Conservation (phyloP, 2,329 filamentous ascomycete species). For the Aspergillus calidoustus region DNA sequence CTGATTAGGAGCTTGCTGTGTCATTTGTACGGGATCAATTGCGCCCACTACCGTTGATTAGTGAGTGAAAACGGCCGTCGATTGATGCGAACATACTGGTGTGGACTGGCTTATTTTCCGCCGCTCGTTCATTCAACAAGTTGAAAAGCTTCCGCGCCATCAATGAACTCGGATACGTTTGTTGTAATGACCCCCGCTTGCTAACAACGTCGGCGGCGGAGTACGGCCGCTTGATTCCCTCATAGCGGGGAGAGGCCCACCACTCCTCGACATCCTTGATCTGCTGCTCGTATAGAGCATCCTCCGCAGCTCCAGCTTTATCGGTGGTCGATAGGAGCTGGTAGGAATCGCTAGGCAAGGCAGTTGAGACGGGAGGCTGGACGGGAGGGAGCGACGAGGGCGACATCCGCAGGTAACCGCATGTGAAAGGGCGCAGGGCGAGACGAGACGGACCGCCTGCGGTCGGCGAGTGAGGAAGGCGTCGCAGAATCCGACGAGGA, state of each 20-base stretch:
- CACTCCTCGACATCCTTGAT: conserved; percentile 83
- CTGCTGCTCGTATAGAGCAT: conserved; percentile 82
- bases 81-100: conserved; percentile 65
- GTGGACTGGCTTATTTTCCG: conserved; percentile 85
- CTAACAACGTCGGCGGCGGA: conserved; percentile 88
- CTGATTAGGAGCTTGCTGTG: conserved; percentile 93
- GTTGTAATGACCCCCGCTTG: conserved; percentile 85
- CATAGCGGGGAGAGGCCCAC: conserved; percentile 85
- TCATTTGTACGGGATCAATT: conserved; percentile 99
- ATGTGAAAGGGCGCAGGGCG: conserved; percentile 40
- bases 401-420: conserved; percentile 57
- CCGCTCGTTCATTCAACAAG: conserved; percentile 75
- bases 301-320: conserved; percentile 80
- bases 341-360: conserved; percentile 74
- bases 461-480: conserved; percentile 26
- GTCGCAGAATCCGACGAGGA: conserved; percentile 43
- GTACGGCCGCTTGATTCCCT: conserved; percentile 91
- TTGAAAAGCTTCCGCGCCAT: conserved; percentile 97
- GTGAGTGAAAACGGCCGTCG: not conserved
- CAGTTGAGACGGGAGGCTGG: conserved; percentile 64
- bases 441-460: conserved; percentile 30
- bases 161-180: conserved; percentile 87
- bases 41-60: conserved; percentile 74
- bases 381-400: conserved; percentile 56
- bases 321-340: conserved; percentile 78